Evolutionary conservation across 495 filamentous ascomycete species (phyloP), one percentile per base, ranked within the genome.

Genomic region (Penicillium steckii): DNA sequence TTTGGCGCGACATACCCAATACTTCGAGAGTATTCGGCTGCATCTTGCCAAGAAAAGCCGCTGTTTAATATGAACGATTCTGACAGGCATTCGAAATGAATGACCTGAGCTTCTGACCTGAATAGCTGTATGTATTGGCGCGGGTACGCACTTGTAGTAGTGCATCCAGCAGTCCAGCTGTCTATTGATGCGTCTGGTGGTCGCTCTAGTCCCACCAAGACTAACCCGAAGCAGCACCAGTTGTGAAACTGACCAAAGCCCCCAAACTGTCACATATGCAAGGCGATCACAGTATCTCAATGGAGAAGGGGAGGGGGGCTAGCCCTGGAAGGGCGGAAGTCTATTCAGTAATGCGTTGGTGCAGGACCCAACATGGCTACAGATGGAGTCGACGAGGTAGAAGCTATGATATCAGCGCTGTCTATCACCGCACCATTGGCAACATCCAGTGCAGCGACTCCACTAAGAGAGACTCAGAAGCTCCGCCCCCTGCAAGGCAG

Each of bases 401-500:
- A 43, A 17, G 44, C 35, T 42, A 54, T 60, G 48, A 60, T 52
- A 60, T 60, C 51, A 59, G 44, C 37, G 47, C n/a, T n/a, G n/a
- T 4, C 12, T 18, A 37, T 37, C 33, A 37, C 33, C 33, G 33
- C 33, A n/a, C 33, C 33, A 37, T 37, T 37, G 33, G 15, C 33
- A 37, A 43, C 23, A 43, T 25, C 42, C 42, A 26, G 42, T 44
- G 21, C 19, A 29, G 17, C 21, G 49, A 56, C 59, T 62, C 62
- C 62, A 65, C 58, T 32, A n/a, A 26, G 21, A 62, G 21, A 21
- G 21, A 51, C 55, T 63, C 49, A 52, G 52, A 46, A 56, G 52
- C 33, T 37, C 15, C 49, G 52, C 46, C 52, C 50, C 46, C 48
- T 61, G 58, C 61, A 61, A 64, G 58, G 58, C 52, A 54, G 49